A percentile compares a stretch with the other conserved stretches of the same genome.
phyloP scores from a whole-genome alignment of 1,139 yeast genomes.

The Lodderomyces margitis region DNA sequence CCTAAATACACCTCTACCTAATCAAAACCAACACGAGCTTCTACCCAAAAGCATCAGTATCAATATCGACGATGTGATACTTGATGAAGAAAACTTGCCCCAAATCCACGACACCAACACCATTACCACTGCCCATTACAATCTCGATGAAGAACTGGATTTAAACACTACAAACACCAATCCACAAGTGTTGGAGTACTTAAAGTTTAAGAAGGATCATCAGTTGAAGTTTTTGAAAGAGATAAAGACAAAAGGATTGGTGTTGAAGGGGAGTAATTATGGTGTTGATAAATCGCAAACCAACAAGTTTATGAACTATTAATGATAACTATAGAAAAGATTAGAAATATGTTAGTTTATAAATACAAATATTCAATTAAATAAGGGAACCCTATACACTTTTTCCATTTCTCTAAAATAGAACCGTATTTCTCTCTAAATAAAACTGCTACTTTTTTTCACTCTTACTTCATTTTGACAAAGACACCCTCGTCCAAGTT shows the following conservation, averaged over 20 bases:
- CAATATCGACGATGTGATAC: slow-evolving; percentile 3
- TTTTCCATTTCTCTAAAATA: no score
- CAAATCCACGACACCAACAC: background rate
- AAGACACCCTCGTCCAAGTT: slow-evolving; percentile 25
- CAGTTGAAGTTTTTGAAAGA: slow-evolving; percentile 8
- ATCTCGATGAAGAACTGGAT: background rate
- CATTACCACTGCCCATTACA: background rate
- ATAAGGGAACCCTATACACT: background rate
- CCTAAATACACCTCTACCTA: background rate
- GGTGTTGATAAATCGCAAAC: background rate
- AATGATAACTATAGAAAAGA: background rate
- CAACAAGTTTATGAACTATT: slow-evolving; percentile 7
- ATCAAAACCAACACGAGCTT: background rate
- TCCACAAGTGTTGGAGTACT: slow-evolving; percentile 1
- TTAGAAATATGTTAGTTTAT: no score
- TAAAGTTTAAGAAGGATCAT: slow-evolving; percentile 8
- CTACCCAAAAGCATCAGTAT: background rate
- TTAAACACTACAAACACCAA: background rate
- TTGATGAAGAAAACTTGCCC: slow-evolving; percentile 4
- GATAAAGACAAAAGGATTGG: slow-evolving; percentile 7
- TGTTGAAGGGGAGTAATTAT: slow-evolving; percentile 1
- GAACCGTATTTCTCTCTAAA: no score
- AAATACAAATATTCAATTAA: background rate
- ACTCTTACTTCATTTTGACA: slow-evolving; percentile 17
- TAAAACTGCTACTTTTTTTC: no score